Base-by-base conservation (phyloP, 129 eudicot genomes). In the Helichrysum umbraculigerum region DNA sequence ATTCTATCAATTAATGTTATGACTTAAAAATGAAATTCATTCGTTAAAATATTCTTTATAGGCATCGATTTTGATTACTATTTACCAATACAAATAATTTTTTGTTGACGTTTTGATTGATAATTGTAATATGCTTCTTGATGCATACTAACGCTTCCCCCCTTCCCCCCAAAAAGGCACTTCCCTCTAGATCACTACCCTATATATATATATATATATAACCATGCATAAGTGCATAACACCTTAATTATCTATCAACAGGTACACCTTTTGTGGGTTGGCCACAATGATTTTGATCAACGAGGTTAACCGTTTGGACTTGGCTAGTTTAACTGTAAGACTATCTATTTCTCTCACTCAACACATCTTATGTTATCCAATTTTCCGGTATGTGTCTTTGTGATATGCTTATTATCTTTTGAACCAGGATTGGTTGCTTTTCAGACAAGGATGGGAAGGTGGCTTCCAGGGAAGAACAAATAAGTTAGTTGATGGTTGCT, bases 381-480 rank as follows among this genome's bases (percentile, higher is more conserved):
- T 47, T 56, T 29, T 30, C 39, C 32, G 56, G 14, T n/a, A 15
- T 42, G 50, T 42, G 50, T 44, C 16, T 20, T 14, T 72, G 50
- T 44, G 58, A 52, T 4, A 19, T 82, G 56, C 29, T 16, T 41
- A 56, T 59, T 60, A 32, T 44, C 1, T 56, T 72, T 66, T 77
- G 68, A 77, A 58, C 51, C 77, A 95, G 99, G 88, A 95, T 65
- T 95, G 99, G 99, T 78, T 95, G 82, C 92, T 87, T 51, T 95
- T 91, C 73, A 87, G 92, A 78, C 99, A 95, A 89, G 99, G 99
- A 66, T 72, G 89, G 64, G 99, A 95, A 71, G 92, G 97, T 60
- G 99, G 99, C 65, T 91, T 95, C 64, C 99, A 95, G 75, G 99
- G 99, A 28, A 88, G 99, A 39, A 87, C 99, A 83, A 95, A 95